Percentiles rank a stretch among this genome's conserved stretches.
These are phyloP conservation scores for Trichophyton mentagrophytes DNA, from an alignment of 2,329 filamentous ascomycete genomes.

Conservation along the genomic window DNA sequence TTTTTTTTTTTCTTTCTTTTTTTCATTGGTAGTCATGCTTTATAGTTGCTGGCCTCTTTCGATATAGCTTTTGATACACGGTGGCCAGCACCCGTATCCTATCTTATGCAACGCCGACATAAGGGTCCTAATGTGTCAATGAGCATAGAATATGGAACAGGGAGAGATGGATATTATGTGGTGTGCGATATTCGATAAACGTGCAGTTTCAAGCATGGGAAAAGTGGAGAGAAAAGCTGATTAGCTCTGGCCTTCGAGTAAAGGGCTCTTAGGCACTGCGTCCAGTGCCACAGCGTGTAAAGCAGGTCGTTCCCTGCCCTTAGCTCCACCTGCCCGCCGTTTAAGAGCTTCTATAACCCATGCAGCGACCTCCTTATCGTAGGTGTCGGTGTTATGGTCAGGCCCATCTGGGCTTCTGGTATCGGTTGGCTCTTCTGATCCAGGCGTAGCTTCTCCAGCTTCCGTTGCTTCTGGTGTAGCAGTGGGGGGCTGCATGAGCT, in stretches of 20 bases:
- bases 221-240: neutral
- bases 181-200: neutral
- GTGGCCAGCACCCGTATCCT: too few species aligned
- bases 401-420: slow-evolving; percentile 46
- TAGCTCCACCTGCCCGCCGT: slow-evolving; percentile 46
- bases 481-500: slow-evolving; percentile 56
- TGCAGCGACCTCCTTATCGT: slow-evolving; percentile 69
- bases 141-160: neutral
- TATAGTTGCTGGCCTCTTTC: too few species aligned
- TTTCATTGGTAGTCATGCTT: too few species aligned
- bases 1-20: too few species aligned
- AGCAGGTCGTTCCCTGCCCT: slow-evolving; percentile 55
- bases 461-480: too few species aligned
- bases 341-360: slow-evolving; percentile 70
- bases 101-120: too few species aligned
- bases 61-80: too few species aligned
- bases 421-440: slow-evolving; percentile 35
- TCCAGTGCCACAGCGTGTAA: slow-evolving; percentile 79
- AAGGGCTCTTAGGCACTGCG: slow-evolving; percentile 40
- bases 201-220: too few species aligned
- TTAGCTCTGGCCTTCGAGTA: neutral
- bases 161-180: neutral
- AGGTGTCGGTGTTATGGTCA: slow-evolving; percentile 34
- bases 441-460: too few species aligned
- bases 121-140: too few species aligned